Conservation (phyloP, 192 early-diverging fungal species). For the Lobosporangium transversale region DNA sequence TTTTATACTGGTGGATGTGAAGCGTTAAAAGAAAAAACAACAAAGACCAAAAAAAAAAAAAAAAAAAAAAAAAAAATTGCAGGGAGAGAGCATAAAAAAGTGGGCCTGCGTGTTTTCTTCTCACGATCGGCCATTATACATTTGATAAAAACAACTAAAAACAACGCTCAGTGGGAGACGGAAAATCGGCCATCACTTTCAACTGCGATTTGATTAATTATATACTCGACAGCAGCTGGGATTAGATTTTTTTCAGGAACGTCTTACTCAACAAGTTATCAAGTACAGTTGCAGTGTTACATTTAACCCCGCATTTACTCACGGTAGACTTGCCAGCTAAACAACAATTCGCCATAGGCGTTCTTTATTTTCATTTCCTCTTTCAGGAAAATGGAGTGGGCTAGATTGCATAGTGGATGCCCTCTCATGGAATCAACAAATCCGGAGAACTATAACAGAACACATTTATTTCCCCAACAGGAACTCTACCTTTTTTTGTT, state of each 20-base stretch:
- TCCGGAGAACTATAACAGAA: background rate
- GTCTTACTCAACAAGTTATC: background rate
- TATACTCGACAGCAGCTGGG: background rate
- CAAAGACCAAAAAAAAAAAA: background rate
- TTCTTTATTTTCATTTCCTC: background rate
- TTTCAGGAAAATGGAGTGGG: too few species aligned
- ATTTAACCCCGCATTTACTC: too few species aligned
- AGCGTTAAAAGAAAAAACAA: background rate
- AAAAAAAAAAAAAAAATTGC: background rate
- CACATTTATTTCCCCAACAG: background rate
- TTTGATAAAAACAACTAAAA: background rate
- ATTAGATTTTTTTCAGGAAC: background rate
- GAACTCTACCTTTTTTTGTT: background rate
- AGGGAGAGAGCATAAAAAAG: background rate
- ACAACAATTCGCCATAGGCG: background rate
- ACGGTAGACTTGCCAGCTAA: too few species aligned
- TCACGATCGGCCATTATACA: constrained; percentile 18
- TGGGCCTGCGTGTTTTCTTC: constrained; percentile 4
- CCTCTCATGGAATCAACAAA: too few species aligned
- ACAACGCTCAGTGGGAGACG: background rate
- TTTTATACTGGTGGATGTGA: background rate
- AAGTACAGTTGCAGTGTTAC: background rate
- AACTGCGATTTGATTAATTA: background rate
- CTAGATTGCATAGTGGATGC: too few species aligned
- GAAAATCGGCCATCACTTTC: constrained; percentile 4